Conservation (phyloP, 305 asterid species). For the Solanum hybrid region DNA sequence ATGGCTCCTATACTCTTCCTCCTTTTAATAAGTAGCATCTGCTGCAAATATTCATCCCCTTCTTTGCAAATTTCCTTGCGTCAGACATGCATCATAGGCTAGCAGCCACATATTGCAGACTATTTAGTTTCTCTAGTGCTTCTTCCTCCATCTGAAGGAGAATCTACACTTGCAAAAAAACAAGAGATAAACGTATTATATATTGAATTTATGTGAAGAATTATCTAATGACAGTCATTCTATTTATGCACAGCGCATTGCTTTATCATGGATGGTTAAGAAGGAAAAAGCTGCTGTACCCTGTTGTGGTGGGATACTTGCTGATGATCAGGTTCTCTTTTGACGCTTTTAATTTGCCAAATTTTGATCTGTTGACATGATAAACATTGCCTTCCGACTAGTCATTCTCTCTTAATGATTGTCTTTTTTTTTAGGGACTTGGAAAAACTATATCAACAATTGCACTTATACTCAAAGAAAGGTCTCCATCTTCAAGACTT, state of each 20-base stretch:
- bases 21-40: not conserved
- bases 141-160: not conserved
- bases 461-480: constrained; percentile 87
- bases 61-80: not conserved
- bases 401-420: not conserved
- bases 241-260: constrained; percentile 57
- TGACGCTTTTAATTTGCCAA: not conserved
- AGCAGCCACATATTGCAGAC: not conserved
- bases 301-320: constrained; percentile 99
- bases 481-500: constrained; percentile 56
- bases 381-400: not conserved
- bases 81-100: not conserved
- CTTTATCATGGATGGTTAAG: constrained; percentile 95
- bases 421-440: constrained; percentile 61
- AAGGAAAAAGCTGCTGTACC: constrained; percentile 74
- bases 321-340: constrained; percentile 89
- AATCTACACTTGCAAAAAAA: not conserved
- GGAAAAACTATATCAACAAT: constrained; percentile 96
- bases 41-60: constrained; percentile 3
- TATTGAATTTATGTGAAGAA: not conserved
- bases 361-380: not conserved
- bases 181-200: not conserved
- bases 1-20: not conserved
- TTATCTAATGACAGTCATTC: not conserved
- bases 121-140: not conserved